Base-by-base conservation (phyloP, 139 green algal species). In the Chlamydomonas eustigma region DNA sequence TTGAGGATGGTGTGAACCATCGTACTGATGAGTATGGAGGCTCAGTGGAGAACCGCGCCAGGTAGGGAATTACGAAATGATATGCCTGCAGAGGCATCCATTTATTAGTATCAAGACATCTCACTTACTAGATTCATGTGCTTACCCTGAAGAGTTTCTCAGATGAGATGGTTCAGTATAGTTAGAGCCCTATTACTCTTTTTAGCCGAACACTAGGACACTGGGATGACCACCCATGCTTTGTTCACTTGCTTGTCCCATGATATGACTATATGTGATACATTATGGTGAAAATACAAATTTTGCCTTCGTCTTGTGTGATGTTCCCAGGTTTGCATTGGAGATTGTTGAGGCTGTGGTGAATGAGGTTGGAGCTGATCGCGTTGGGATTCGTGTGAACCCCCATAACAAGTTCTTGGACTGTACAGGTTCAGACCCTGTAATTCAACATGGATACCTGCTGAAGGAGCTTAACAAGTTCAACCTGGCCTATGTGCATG, bases 401-500 rank as follows among this genome's bases (percentile, higher is more conserved):
- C 91, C 92, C 37, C 93, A 90, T 78, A 84, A 76, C 64, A 69
- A 3, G 50, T 90, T 85, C 80, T 28, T 81, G 24, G 84, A 88
- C 39, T 71, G 39, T 2, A 12, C 33, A 2, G 84, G 86, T 51
- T 76, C 77, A 25, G 86, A 71, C 24, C 81, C 80, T 4, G 81
- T 84, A 70, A 79, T 50, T 51, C 79, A 39, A 44, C 85, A 22
- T 71, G 80, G 63, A 2, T 93, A 91, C 74, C 83, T 95, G 39
- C 64, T 90, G 58, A 81, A 92, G 78, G 71, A 90, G 78, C 79
- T 96, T 22, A 88, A 91, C 68, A 79, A 81, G 71, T 73, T 77
- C 37, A 76, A 80, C 67, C 76, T 94, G 72, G 78, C 88, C 0
- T 95, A 94, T 76, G 37, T 94, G 2, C 92, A 97, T 86, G 81